A percentile compares a stretch with the other conserved stretches of the same genome.
phyloP scores from a whole-genome alignment of 83 land plant genomes.

The Picea abies region DNA sequence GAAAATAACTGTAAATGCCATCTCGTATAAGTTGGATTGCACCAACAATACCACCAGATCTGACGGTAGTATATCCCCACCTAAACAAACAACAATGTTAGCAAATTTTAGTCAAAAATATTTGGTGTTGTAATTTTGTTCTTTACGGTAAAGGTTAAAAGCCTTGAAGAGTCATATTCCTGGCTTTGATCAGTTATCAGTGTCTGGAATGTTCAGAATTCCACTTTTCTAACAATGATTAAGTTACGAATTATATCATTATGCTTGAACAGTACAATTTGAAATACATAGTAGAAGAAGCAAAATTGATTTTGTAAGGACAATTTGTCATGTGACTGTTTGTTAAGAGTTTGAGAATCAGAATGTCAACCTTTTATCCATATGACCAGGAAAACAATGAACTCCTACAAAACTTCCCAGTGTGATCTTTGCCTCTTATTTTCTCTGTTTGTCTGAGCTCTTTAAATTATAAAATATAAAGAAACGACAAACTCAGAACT shows the following conservation, averaged over 20 bases:
- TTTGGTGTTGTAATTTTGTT: neutral
- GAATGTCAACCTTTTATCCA: too few relatives aligned
- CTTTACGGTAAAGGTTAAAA: neutral
- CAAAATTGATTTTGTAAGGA: neutral
- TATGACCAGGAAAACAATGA: too few relatives aligned
- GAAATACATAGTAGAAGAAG: neutral
- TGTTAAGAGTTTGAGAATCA: neutral
- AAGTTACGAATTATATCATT: neutral
- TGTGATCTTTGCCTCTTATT: too few relatives aligned
- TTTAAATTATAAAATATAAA: too few relatives aligned
- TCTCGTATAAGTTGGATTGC: constrained; percentile 73
- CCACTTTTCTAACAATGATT: too few relatives aligned
- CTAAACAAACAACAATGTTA: constrained; percentile 38
- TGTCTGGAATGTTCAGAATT: too few relatives aligned
- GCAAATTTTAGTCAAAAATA: neutral
- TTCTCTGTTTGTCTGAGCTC: too few relatives aligned
- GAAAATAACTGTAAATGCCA: constrained; percentile 80
- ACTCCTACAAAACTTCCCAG: too few relatives aligned
- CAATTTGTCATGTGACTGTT: neutral
- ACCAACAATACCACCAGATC: constrained; percentile 64
- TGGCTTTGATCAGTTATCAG: too few relatives aligned
- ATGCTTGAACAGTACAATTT: neutral
- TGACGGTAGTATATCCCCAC: constrained; percentile 38
- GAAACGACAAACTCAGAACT: too few relatives aligned
- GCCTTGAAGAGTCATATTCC: neutral